Base-by-base conservation (phyloP, 2,329 filamentous ascomycete genomes). In the Mycosphaerella arachidis region DNA sequence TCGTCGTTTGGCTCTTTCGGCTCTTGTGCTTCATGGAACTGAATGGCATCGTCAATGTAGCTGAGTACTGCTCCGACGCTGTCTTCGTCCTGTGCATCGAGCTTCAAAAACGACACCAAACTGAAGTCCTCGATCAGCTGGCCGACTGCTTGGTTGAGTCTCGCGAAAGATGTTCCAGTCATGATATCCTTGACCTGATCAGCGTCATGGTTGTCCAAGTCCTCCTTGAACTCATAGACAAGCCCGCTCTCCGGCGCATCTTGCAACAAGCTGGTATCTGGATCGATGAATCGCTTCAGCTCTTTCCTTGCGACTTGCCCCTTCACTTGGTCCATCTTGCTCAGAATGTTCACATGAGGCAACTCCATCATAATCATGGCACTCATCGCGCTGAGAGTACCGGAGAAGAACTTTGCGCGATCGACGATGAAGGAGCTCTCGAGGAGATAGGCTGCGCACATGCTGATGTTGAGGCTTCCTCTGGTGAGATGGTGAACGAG, bases 301-400 rank as follows among this genome's bases (percentile, higher is more conserved):
- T 97, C 92, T 74, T 89, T 89, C 75, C 91, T 91, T 60, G 87
- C 87, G 29, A 97, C 84, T 75, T 94, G 90, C 43, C 90, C 91
- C 74, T 94, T 94, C 66, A 97, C 86, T 62, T 97, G 84, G 74
- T 99, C 94, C 92, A 97, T 97, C 79, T 99, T 99, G 72, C 89
- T 95, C 58, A 99, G 79, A 62, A 99, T 89, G 74, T 99, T 99
- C 72, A 99, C 86, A 73, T 99, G 94, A 4, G 94, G 94, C 65
- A 97, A 86, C 77, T 97, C 94, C 64, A 99, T 84, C 91, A 97
- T 94, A 70, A 99, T 86, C 94, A 99, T 99, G 65, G 94, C 92
- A 71, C 90, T 95, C 94, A 99, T 97, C 66, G 94, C 94, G 72
- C 90, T 94, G 61, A 99, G 81, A 0, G 94, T 96, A 12, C 94